Conservation (phyloP, 495 filamentous ascomycete genomes). For the Lasiosphaeriaceae sp. region DNA sequence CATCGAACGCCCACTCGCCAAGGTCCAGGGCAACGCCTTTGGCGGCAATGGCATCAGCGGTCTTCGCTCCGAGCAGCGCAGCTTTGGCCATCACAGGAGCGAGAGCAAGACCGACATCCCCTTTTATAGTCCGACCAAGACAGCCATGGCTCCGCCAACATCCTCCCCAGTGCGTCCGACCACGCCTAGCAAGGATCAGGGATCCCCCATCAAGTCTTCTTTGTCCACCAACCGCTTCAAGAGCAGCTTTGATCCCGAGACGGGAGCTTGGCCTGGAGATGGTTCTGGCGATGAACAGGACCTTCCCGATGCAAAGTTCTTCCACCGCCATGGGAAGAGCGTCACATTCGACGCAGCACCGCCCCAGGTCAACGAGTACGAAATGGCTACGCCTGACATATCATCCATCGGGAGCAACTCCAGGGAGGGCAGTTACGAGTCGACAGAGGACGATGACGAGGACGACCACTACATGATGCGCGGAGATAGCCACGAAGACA, state of each 20-base stretch:
- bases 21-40: slow-evolving; percentile 63
- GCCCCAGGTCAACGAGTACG: slow-evolving; percentile 93
- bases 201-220: slow-evolving; percentile 83
- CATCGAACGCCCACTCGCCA: slow-evolving; percentile 74
- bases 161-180: slow-evolving; percentile 28
- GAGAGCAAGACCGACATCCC: slow-evolving; percentile 49
- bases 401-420: slow-evolving; percentile 86
- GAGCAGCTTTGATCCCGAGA: slow-evolving; percentile 67
- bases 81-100: slow-evolving; percentile 37
- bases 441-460: slow-evolving; percentile 63
- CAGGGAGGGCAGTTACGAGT: slow-evolving; percentile 87
- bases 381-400: slow-evolving; percentile 92
- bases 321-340: slow-evolving; percentile 85
- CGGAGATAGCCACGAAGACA: slow-evolving; percentile 71
- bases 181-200: slow-evolving; percentile 69
- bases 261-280: slow-evolving; percentile 68
- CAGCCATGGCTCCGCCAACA: slow-evolving; percentile 32
- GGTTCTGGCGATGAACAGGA: slow-evolving; percentile 47
- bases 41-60: slow-evolving; percentile 44
- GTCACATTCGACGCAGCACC: slow-evolving; percentile 94
- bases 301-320: slow-evolving; percentile 52
- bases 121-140: slow-evolving; percentile 24
- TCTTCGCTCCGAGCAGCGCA: slow-evolving; percentile 38
- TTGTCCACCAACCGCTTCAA: slow-evolving; percentile 69
- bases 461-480: slow-evolving; percentile 69